A percentile compares a stretch with the other conserved stretches of the same genome.
Conservation (phyloP, 73 alveolate species). For the Symbiodinium natans region DNA sequence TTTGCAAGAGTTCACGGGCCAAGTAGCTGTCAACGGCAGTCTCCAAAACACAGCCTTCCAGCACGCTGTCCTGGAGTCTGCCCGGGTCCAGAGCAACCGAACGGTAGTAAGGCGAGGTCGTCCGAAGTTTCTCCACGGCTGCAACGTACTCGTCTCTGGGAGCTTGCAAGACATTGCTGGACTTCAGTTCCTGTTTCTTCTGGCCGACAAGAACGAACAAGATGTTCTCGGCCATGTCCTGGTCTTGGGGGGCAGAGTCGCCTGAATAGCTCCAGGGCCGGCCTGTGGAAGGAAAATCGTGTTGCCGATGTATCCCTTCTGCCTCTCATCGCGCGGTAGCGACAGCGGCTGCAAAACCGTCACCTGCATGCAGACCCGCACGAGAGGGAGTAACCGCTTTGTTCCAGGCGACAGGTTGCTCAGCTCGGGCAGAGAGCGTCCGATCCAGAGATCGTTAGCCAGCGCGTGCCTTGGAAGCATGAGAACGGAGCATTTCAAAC, state of each 20-base stretch:
- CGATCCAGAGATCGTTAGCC: constrained; percentile 30
- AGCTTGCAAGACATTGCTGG: background rate
- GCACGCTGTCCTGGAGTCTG: background rate
- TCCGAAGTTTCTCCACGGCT: background rate
- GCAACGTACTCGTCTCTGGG: background rate
- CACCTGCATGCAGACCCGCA: background rate
- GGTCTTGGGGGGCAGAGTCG: background rate
- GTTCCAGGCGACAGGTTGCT: background rate
- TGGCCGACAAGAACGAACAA: background rate
- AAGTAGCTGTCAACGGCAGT: background rate
- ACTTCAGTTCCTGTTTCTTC: background rate
- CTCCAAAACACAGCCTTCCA: constrained; percentile 1
- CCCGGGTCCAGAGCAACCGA: background rate
- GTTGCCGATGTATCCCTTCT: constrained; percentile 27
- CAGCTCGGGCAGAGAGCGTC: background rate
- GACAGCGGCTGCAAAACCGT: background rate
- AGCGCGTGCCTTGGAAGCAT: background rate
- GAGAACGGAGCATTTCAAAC: background rate
- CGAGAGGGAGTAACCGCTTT: background rate
- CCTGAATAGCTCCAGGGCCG: background rate
- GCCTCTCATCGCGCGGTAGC: background rate
- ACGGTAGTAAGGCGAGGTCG: background rate
- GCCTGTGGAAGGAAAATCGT: constrained; percentile 18
- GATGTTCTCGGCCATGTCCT: constrained; percentile 16
- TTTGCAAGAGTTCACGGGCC: background rate